Conservation (phyloP, 768 basidiomycete species). For the Pleurotus giganteus region DNA sequence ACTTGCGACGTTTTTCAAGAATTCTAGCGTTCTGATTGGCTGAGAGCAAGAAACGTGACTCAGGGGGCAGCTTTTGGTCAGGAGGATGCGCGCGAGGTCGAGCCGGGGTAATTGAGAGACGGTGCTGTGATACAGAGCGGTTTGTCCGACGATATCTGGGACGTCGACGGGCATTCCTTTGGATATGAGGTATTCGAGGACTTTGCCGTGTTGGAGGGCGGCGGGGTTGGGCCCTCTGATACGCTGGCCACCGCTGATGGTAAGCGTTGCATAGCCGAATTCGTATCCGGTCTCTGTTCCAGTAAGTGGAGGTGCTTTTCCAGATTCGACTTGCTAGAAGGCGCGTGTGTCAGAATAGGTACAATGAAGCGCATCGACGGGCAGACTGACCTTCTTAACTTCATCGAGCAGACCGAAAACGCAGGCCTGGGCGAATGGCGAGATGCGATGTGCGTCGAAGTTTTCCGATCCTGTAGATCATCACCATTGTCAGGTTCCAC, state of each 20-base stretch:
- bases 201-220: slow-evolving; percentile 27
- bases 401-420: slow-evolving; percentile 21
- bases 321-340: slow-evolving; percentile 24
- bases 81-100: slow-evolving; percentile 35
- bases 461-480: slow-evolving; percentile 8
- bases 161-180: slow-evolving; percentile 37
- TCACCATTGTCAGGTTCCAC: too few relatives aligned
- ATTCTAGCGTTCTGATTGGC: too few relatives aligned
- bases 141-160: slow-evolving; percentile 45
- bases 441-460: slow-evolving; percentile 23
- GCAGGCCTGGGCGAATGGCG: slow-evolving; percentile 26
- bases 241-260: slow-evolving; percentile 38
- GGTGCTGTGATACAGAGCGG: slow-evolving; percentile 47
- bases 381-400: slow-evolving; percentile 20
- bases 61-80: slow-evolving; percentile 21
- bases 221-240: slow-evolving; percentile 13
- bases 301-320: slow-evolving; percentile 33
- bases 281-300: slow-evolving; percentile 41
- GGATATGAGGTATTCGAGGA: slow-evolving; percentile 39
- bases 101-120: slow-evolving; percentile 22
- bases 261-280: slow-evolving; percentile 38
- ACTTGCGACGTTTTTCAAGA: too few relatives aligned
- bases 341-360: background rate
- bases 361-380: background rate
- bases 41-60: too few relatives aligned